Percentiles rank a stretch among this genome's conserved stretches.
Evolutionary conservation across 2,329 filamentous ascomycete genomes (phyloP).

Genomic region (Fusarium albosuccineum): DNA sequence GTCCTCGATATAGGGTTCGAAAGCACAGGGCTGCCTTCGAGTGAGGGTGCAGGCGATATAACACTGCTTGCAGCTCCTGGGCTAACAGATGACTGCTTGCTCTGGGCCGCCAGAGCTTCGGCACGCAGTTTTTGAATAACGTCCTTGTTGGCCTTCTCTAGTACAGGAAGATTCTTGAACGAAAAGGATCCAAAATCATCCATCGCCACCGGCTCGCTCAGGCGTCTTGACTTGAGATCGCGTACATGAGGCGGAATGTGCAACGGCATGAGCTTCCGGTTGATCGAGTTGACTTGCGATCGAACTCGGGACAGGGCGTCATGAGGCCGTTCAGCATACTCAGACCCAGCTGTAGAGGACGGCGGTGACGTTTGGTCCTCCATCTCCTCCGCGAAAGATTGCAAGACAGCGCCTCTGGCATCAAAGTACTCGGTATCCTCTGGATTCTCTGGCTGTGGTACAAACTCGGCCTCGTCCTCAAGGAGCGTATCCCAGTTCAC

Average conservation of each 20-base stretch:
- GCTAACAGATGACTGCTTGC: constrained; percentile 63
- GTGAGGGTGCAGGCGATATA: constrained; percentile 73
- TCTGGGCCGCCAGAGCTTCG: constrained; percentile 82
- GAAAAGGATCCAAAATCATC: constrained; percentile 98
- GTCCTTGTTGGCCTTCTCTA: constrained; percentile 99
- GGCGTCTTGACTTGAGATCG: constrained; percentile 85
- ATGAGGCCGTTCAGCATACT: constrained; percentile 91
- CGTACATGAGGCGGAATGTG: constrained; percentile 97
- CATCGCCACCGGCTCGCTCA: constrained; percentile 88
- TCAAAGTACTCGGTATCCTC: constrained; percentile 99
- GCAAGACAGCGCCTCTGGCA: constrained; percentile 87
- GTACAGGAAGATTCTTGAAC: constrained; percentile 96
- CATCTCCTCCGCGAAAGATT: constrained; percentile 93
- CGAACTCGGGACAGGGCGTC: constrained; percentile 93
- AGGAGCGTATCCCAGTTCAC: constrained; percentile 91
- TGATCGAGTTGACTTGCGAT: constrained; percentile 86
- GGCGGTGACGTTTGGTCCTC: constrained; percentile 88
- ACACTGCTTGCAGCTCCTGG: constrained; percentile 57
- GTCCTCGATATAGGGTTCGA: constrained; percentile 85
- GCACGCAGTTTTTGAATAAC: constrained; percentile 96
- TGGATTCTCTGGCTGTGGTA: constrained; percentile 90
- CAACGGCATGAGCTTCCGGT: constrained; percentile 92
- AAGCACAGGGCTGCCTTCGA: constrained; percentile 88
- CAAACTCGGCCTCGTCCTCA: constrained; percentile 96
- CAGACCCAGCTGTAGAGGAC: constrained; percentile 74